Base-by-base conservation (phyloP, 306 rosid species). In the Cucurbita pepo region DNA sequence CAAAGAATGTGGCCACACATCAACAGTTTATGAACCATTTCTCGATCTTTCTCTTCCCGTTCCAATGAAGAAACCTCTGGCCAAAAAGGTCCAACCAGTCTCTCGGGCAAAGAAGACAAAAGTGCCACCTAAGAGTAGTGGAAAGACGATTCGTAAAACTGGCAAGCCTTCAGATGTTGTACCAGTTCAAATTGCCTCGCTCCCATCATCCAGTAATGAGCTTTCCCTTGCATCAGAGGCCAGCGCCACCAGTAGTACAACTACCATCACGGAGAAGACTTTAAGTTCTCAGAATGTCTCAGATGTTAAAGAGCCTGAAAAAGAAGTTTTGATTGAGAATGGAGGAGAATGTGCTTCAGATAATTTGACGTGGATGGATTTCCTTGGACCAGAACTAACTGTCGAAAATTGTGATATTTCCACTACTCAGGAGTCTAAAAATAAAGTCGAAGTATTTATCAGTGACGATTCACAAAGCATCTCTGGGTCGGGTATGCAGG, bases 11-110 rank as follows among this genome's bases (percentile, higher is more conserved):
- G 91, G 95, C 66, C 88, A 91, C 83, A 85, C 88, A 73, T 95
- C 99, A 64, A 86, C 91, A 12, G 91, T 95, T 67, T 88, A 89
- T 18, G 99, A 95, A 69, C 96, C 99, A 34, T 91, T 88, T 79
- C 76, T 95, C 76, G 97, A 95, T 85, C 90, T 95, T 51, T 95
- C 99, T 53, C 81, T 95, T 61, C 86, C 99, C 6, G 95, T 95
- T 78, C 99, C 99, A 69, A 89, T 92, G 69, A 95, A 82, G 79
- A 91, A 85, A 69, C 81, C 92, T 77, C 88, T 82, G 55, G 65
- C 88, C 62, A 82, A 82, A 76, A 87, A 88, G 82, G 78, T 82
- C 41, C 90, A 79, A 77, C 83, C 76, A 73, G 79, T 66, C 25
- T 57, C 89, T 47, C 88, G 85, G 66, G 74, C 80, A 77, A 95